phyloP scores from a whole-genome alignment of 495 filamentous ascomycete species.

The Geopyxis carbonaria region DNA sequence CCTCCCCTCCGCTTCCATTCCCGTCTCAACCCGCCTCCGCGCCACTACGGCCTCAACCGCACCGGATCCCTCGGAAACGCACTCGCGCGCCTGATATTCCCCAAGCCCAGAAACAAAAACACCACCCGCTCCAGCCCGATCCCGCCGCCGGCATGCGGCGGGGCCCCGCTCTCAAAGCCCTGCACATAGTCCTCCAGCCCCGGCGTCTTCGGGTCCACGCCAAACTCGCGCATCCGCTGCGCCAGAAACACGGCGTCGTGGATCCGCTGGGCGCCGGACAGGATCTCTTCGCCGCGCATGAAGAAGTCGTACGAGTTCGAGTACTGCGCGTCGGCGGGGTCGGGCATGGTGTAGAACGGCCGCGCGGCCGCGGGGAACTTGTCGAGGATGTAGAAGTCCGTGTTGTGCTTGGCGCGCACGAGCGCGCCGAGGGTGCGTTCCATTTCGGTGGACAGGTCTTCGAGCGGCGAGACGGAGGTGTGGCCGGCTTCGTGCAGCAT shows the following conservation, averaged over 20 bases:
- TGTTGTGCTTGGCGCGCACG: slow-evolving; percentile 68
- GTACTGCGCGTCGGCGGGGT: slow-evolving; percentile 48
- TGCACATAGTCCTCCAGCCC: slow-evolving; percentile 76
- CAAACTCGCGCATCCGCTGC: slow-evolving; percentile 55
- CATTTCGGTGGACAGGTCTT: slow-evolving; percentile 69
- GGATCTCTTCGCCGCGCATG: slow-evolving; percentile 82
- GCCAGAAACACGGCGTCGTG: slow-evolving; percentile 61
- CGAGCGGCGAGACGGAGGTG: slow-evolving; percentile 46
- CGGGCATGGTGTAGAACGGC: slow-evolving; percentile 91
- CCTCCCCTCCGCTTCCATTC: too few relatives aligned
- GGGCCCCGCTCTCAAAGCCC: slow-evolving; percentile 73
- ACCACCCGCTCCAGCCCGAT: slow-evolving; percentile 77
- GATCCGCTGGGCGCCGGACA: slow-evolving; percentile 81
- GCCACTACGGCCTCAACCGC: slow-evolving; percentile 32
- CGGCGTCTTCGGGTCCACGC: slow-evolving; percentile 48
- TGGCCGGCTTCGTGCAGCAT: slow-evolving; percentile 71
- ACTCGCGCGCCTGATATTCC: slow-evolving; percentile 76
- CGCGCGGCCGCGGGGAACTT: slow-evolving; percentile 73
- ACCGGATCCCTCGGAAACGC: slow-evolving; percentile 73
- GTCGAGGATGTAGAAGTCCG: slow-evolving; percentile 89
- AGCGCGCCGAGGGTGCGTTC: slow-evolving; percentile 74
- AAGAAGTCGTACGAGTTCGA: slow-evolving; percentile 94
- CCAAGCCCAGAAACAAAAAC: slow-evolving; percentile 66
- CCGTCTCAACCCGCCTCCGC: too few relatives aligned
- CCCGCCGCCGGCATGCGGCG: slow-evolving; percentile 79